Percentiles rank a stretch among this genome's conserved stretches.
Evolutionary conservation across 192 early-diverging fungal species (phyloP).

Genomic region (Coemansia asiatica): DNA sequence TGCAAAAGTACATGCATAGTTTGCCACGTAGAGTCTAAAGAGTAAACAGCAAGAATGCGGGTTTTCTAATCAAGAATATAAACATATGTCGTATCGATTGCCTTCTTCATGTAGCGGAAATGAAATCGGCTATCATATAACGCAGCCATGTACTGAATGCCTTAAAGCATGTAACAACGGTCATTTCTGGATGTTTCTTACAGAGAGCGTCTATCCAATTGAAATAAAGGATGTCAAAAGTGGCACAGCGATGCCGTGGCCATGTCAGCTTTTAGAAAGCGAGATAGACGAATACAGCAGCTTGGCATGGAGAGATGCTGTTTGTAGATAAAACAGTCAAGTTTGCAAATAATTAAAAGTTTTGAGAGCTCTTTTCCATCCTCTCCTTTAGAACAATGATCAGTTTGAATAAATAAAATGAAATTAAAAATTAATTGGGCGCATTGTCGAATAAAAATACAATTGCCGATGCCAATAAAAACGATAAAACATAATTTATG

Average conservation of each 20-base stretch:
- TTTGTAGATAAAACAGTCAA: conserved; percentile 40
- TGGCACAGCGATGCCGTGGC: conserved; percentile 15
- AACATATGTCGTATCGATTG: not conserved
- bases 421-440: not conserved
- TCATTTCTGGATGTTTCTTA: conserved; percentile 97
- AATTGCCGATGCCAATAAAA: not conserved
- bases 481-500: not conserved
- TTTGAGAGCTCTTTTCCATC: not conserved
- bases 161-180: conserved; percentile 93
- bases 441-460: not conserved
- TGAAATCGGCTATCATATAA: conserved; percentile 77
- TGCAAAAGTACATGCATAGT: not conserved
- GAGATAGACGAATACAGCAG: conserved; percentile 35
- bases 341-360: not conserved
- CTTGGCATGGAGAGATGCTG: conserved; percentile 26
- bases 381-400: not conserved
- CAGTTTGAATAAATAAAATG: not conserved
- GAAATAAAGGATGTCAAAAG: conserved; percentile 31
- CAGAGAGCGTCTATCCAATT: conserved; percentile 64
- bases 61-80: not conserved
- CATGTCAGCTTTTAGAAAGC: conserved; percentile 24
- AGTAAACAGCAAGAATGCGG: too few relatives aligned
- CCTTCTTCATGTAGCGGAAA: conserved; percentile 59
- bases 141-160: conserved; percentile 81
- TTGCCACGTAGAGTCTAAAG: too few relatives aligned